Evolutionary conservation across 2,329 filamentous ascomycete species (phyloP), one percentile per base, ranked within the genome.

Genomic region (Xylaria sp.): DNA sequence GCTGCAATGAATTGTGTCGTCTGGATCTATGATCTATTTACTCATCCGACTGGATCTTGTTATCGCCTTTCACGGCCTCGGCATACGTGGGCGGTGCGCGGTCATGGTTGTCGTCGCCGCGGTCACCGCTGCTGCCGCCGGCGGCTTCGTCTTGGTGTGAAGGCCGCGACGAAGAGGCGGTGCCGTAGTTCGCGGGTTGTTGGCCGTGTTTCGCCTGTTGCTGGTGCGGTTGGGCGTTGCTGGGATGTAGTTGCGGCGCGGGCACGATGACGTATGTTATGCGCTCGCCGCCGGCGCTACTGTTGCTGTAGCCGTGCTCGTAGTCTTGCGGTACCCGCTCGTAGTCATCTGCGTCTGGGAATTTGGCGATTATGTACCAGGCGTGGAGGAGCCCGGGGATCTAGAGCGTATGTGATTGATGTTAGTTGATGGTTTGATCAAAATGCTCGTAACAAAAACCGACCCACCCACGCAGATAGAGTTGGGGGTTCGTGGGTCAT

Each of bases 341-440:
- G 82, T 96, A 94, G 71, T 91, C 89, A 80, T 87, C 88, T 67
- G 90, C 86, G 49, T 98, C 95, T 67, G 96, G 96, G 80, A 91
- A 93, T 79, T 93, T 92, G 77, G 93, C 89, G 82, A 99, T 98
- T 82, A 98, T 97, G 86, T 98, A 99, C 95, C 96, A 98, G 71
- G 94, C 89, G 84, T 99, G 96, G 2, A 99, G 84, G 59, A 98
- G 91, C 70, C 95, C 95, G 23, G 95, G 95, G 69, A 98, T 82
- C 84, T 86, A 25, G 73, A 23, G 49, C 1, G 57, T 23, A 18
- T 23, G 54, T 64, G 7, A 18, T 48, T 20, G 18, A 36, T 28
- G 43, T 46, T 46, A n/a, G 43, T 46, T 43, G 39, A 5, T 43
- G 39, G 10, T 25, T 13, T 4, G 18, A n/a, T 13, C 9, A 15